A percentile compares a stretch with the other conserved stretches of the same genome.
Conservation (phyloP, 2,329 filamentous ascomycete species). For the Metarhizium robertsii region DNA sequence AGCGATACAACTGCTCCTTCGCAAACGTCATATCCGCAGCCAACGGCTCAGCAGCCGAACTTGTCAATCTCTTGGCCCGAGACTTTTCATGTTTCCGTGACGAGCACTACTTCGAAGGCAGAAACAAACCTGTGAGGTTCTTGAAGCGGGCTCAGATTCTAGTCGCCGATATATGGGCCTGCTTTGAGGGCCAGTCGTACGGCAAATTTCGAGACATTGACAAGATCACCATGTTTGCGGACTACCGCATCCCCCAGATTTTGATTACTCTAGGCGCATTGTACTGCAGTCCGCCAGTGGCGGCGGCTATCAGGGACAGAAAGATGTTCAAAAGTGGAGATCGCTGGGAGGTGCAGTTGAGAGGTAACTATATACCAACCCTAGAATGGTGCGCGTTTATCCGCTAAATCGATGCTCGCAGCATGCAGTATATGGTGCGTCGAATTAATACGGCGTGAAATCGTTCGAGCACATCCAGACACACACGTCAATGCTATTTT, state of each 20-base stretch:
- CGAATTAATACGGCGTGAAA: conserved; percentile 77
- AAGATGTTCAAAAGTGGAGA: conserved; percentile 62
- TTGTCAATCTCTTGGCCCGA: conserved; percentile 78
- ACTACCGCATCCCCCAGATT: conserved; percentile 94
- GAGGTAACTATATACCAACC: conserved; percentile 41
- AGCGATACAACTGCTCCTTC: conserved; percentile 71
- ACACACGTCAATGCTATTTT: conserved; percentile 75
- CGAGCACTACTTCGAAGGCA: conserved; percentile 64
- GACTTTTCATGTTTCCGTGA: conserved; percentile 84
- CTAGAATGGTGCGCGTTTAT: background rate
- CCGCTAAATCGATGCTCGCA: conserved; percentile 19
- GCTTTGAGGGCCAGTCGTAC: conserved; percentile 72
- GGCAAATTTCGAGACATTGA: conserved; percentile 85
- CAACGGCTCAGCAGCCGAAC: conserved; percentile 66
- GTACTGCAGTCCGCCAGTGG: conserved; percentile 72
- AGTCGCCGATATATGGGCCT: conserved; percentile 93
- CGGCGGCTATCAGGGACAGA: conserved; percentile 56
- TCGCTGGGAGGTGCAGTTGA: conserved; percentile 75
- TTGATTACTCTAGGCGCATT: conserved; percentile 75
- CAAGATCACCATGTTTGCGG: conserved; percentile 96
- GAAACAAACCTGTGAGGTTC: conserved; percentile 61
- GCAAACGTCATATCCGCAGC: conserved; percentile 64
- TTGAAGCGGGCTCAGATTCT: conserved; percentile 95
- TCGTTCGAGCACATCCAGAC: conserved; percentile 62
- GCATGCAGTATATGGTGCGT: conserved; percentile 95